A percentile compares a stretch with the other conserved stretches of the same genome.
Conservation (phyloP, 495 filamentous ascomycete species). For the Peziza echinospora region DNA sequence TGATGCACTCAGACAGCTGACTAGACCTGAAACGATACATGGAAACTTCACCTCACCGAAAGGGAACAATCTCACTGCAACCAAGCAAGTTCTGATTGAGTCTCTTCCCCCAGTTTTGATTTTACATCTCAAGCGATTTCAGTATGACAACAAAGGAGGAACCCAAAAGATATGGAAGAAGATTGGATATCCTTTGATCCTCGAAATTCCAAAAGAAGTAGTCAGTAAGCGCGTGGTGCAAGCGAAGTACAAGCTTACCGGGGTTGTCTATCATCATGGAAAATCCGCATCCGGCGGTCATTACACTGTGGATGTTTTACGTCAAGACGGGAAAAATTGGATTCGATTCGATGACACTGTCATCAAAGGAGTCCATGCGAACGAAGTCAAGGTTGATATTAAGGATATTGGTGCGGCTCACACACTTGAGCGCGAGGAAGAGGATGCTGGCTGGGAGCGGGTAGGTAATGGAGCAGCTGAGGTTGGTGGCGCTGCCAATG, state of each 20-base stretch:
- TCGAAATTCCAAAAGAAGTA: constrained; percentile 87
- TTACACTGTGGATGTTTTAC: constrained; percentile 87
- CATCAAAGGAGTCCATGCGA: constrained; percentile 62
- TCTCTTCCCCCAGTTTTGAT: constrained; percentile 80
- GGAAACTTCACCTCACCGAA: constrained; percentile 71
- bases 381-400: constrained; percentile 74
- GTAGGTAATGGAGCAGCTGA: constrained; percentile 41
- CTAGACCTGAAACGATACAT: constrained; percentile 59
- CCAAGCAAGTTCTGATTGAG: constrained; percentile 90
- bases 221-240: constrained; percentile 83
- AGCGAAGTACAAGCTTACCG: constrained; percentile 59
- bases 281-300: constrained; percentile 89
- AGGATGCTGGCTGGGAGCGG: constrained; percentile 56
- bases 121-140: constrained; percentile 89
- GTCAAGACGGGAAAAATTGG: constrained; percentile 87
- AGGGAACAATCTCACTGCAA: constrained; percentile 48
- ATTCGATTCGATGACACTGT: constrained; percentile 86
- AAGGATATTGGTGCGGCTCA: constrained; percentile 32
- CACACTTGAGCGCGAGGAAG: constrained; percentile 33
- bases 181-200: constrained; percentile 78
- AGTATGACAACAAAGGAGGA: constrained; percentile 74
- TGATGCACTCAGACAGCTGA: constrained; percentile 71
- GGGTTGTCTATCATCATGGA: constrained; percentile 94
- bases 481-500: constrained; percentile 38
- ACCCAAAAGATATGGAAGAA: constrained; percentile 99